Percentiles rank a stretch among this genome's conserved stretches.
Evolutionary conservation across 176 grass and related monocot genomes (phyloP).

Genomic region (Tuctoria greenei): DNA sequence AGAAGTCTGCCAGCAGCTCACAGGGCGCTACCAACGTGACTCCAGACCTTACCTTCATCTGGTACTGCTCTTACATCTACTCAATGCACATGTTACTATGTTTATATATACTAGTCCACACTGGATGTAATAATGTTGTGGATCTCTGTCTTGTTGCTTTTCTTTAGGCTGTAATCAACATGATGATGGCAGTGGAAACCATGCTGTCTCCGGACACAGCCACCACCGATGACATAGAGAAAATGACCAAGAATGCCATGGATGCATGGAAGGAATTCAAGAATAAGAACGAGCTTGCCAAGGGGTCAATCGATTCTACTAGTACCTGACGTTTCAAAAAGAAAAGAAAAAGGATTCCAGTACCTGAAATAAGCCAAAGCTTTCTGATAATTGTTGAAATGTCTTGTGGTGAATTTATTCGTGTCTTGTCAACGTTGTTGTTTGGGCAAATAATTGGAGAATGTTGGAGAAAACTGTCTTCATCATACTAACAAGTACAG

Average conservation of each 20-base stretch:
- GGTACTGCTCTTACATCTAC: constrained; percentile 48
- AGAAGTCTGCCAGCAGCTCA: constrained; percentile 47
- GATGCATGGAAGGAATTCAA: constrained; percentile 53
- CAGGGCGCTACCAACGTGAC: constrained; percentile 35
- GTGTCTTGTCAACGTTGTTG: background rate
- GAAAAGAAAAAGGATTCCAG: background rate
- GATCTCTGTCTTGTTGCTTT: background rate
- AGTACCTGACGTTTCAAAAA: background rate
- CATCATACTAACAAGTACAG: too few species aligned
- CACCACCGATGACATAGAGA: constrained; percentile 39
- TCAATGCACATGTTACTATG: too few species aligned
- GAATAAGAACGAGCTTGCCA: constrained; percentile 29
- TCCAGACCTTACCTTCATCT: constrained; percentile 48
- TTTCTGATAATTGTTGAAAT: background rate
- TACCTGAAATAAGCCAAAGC: background rate
- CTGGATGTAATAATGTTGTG: background rate
- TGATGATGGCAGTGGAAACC: constrained; percentile 60
- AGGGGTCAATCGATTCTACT: constrained; percentile 20
- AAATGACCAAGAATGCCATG: constrained; percentile 34
- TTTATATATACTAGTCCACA: too few species aligned
- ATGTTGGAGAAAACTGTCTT: too few species aligned
- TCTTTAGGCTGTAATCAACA: constrained; percentile 58
- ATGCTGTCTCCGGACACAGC: constrained; percentile 42
- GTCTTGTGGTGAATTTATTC: constrained; percentile 3
- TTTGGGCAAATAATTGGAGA: too few species aligned